A percentile compares a stretch with the other conserved stretches of the same genome.
These are phyloP conservation scores for Sclerotinia glacialis DNA, from an alignment of 2,329 filamentous ascomycete species.

Conservation along the genomic window DNA sequence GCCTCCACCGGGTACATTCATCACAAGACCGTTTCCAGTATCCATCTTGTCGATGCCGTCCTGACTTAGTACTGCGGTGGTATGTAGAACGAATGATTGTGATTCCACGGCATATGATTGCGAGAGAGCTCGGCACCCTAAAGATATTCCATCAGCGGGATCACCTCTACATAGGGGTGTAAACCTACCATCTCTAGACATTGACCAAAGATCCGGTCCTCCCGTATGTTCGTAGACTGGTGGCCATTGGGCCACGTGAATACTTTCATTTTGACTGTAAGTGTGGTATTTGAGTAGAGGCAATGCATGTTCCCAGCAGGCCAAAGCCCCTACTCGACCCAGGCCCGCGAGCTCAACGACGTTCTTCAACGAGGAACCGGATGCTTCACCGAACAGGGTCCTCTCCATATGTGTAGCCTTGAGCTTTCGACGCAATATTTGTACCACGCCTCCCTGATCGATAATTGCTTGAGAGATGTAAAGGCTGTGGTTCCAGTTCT, in stretches of 20 bases:
- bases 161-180: background rate
- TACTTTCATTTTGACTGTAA: slow-evolving; percentile 48
- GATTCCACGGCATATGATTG: slow-evolving; percentile 57
- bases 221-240: slow-evolving; percentile 51
- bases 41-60: background rate
- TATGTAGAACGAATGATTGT: slow-evolving; percentile 53
- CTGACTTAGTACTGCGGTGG: slow-evolving; percentile 52
- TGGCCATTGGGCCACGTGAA: slow-evolving; percentile 57
- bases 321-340: slow-evolving; percentile 52
- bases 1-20: slow-evolving; percentile 47
- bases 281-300: slow-evolving; percentile 53
- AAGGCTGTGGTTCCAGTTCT: slow-evolving; percentile 44
- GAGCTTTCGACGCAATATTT: slow-evolving; percentile 48
- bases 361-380: slow-evolving; percentile 52
- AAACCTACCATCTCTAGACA: slow-evolving; percentile 34
- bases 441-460: slow-evolving; percentile 43
- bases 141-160: background rate
- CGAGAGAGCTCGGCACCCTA: slow-evolving; percentile 47
- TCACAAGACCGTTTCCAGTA: slow-evolving; percentile 36
- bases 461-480: slow-evolving; percentile 53
- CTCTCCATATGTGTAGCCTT: slow-evolving; percentile 47
- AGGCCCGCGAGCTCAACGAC: slow-evolving; percentile 50
- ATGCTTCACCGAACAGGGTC: slow-evolving; percentile 53
- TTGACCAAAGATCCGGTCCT: slow-evolving; percentile 29
- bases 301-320: slow-evolving; percentile 52